A percentile compares a stretch with the other conserved stretches of the same genome.
These are phyloP conservation scores for Pedinophyceae sp. DNA, from an alignment of 139 green algal genomes.

Conservation along the genomic window DNA sequence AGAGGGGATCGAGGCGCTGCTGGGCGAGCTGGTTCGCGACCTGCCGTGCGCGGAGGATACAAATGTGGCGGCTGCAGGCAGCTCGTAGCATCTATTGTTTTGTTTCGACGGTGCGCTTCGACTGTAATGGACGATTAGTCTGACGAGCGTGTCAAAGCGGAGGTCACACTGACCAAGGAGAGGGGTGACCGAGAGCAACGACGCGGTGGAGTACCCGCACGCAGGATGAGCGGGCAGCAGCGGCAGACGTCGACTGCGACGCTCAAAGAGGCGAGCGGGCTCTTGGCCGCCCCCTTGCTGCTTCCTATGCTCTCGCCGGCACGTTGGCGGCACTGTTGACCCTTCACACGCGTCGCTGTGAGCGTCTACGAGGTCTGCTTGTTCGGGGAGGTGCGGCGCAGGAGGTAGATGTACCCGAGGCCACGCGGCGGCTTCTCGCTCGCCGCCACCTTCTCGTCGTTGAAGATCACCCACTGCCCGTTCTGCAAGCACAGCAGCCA, in stretches of 20 bases:
- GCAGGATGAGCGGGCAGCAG: too few species aligned
- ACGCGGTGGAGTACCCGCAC: too few species aligned
- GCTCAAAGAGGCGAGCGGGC: background rate
- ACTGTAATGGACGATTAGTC: too few species aligned
- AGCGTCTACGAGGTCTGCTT: constrained; percentile 1
- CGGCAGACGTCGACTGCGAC: background rate
- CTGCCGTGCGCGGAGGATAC: too few species aligned
- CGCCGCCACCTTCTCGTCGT: constrained; percentile 93
- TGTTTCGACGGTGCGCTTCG: too few species aligned
- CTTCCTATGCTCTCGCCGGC: background rate
- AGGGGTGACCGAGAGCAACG: too few species aligned
- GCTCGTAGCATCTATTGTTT: too few species aligned
- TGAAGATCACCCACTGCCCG: constrained; percentile 83
- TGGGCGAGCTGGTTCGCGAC: constrained; percentile 2
- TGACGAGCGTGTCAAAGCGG: too few species aligned
- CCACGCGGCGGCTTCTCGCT: constrained; percentile 57
- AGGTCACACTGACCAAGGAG: too few species aligned
- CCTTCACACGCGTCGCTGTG: background rate
- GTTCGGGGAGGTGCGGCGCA: constrained; percentile 42
- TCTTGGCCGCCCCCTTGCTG: constrained; percentile 1
- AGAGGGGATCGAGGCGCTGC: constrained; percentile 3
- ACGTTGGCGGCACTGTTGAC: background rate
- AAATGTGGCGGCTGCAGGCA: too few species aligned
- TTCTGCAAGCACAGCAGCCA: too few species aligned
- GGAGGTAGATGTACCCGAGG: constrained; percentile 93